Conservation (phyloP, 768 basidiomycete genomes). For the Neoboletus magnificus region DNA sequence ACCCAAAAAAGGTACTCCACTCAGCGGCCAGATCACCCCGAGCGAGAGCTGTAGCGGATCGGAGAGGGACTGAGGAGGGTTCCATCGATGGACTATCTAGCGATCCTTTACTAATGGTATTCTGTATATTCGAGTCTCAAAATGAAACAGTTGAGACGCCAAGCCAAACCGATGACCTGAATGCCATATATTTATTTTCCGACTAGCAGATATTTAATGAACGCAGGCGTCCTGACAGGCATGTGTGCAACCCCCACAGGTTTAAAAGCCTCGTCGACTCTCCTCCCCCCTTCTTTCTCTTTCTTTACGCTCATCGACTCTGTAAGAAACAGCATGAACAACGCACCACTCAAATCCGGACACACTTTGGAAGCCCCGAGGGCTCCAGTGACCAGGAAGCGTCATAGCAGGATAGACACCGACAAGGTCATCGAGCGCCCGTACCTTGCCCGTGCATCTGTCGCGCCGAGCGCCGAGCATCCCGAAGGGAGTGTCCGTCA, state of each 20-base stretch:
- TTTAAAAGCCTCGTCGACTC: conserved; percentile 10
- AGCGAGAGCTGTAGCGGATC: conserved; percentile 4
- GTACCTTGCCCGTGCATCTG: conserved; percentile 28
- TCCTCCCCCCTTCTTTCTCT: conserved; percentile 21
- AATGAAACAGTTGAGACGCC: conserved; percentile 1
- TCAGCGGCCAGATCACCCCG: conserved; percentile 20
- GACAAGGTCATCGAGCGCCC: conserved; percentile 26
- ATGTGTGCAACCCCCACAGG: conserved; percentile 14
- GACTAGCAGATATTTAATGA: conserved; percentile 1
- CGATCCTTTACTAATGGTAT: conserved; percentile 6
- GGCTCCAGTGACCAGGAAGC: conserved; percentile 23
- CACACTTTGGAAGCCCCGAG: conserved; percentile 15
- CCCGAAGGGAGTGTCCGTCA: conserved; percentile 22
- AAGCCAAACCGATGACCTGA: not conserved
- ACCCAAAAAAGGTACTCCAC: conserved; percentile 37
- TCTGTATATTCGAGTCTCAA: conserved; percentile 14
- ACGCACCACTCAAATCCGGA: conserved; percentile 12
- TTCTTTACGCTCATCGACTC: conserved; percentile 20
- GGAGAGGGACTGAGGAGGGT: conserved; percentile 15
- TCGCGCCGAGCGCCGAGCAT: conserved; percentile 24
- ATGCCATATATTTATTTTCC: conserved; percentile 12
- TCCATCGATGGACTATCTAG: conserved; percentile 4
- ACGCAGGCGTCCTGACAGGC: conserved; percentile 10
- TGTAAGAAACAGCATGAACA: conserved; percentile 21
- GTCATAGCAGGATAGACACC: conserved; percentile 23